Percentiles rank a stretch among this genome's conserved stretches.
phyloP scores from a whole-genome alignment of 1,139 yeast species.

The Komagataea norvegica region DNA sequence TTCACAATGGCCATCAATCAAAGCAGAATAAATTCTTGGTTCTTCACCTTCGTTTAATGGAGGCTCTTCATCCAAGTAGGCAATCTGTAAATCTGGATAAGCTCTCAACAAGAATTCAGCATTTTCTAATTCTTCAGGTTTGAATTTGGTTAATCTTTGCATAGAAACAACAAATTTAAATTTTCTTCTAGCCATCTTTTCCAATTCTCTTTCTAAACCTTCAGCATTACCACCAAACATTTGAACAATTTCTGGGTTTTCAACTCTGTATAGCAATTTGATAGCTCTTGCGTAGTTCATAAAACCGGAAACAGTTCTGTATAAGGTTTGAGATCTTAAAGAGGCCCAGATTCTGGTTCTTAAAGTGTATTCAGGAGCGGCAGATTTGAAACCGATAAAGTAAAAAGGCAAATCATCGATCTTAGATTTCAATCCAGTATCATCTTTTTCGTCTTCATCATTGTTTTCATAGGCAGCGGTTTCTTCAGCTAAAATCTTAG shows the following conservation, averaged over 20 bases:
- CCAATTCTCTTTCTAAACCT: conserved; percentile 88
- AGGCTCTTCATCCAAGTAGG: conserved; percentile 93
- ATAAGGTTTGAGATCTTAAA: conserved; percentile 93
- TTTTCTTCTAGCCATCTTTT: conserved; percentile 98
- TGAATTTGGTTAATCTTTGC: conserved; percentile 97
- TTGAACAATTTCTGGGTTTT: conserved; percentile 97
- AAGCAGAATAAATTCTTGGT: conserved; percentile 93
- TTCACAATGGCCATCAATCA: conserved; percentile 98
- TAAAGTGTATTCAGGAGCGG: conserved; percentile 97
- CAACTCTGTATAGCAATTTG: conserved; percentile 94
- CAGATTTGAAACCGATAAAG: conserved; percentile 98
- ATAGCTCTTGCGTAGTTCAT: conserved; percentile 99
- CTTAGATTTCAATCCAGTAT: conserved; percentile 73
- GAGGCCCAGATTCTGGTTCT: conserved; percentile 99
- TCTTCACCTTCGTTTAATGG: conserved; percentile 93
- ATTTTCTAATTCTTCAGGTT: conserved; percentile 96
- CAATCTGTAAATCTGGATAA: conserved; percentile 97
- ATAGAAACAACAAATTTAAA: conserved; percentile 95
- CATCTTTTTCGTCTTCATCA: conserved; percentile 63
- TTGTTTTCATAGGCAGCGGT: conserved; percentile 81
- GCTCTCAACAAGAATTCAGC: conserved; percentile 98
- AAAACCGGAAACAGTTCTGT: conserved; percentile 98
- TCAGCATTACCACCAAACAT: conserved; percentile 99
- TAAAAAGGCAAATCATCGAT: conserved; percentile 97
- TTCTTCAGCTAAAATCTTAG: conserved; percentile 97